A percentile compares a stretch with the other conserved stretches of the same genome.
Evolutionary conservation across 345 rosid species (phyloP).

Genomic region (Arabidopsis suecica): DNA sequence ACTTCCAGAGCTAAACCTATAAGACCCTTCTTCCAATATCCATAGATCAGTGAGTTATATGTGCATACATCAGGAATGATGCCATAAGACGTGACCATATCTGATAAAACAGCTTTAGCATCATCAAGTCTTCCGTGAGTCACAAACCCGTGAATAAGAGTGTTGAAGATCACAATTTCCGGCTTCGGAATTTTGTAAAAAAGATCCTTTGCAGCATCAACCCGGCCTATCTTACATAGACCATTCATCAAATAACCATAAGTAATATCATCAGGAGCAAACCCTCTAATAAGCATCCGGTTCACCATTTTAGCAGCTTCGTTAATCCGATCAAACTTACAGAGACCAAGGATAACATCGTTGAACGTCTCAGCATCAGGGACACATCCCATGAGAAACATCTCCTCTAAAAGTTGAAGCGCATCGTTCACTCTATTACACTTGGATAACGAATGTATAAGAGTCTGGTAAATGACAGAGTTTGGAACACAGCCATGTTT

Average conservation of each 20-base stretch:
- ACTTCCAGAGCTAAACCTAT: constrained; percentile 65
- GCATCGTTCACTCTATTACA: constrained; percentile 70
- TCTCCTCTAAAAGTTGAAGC: constrained; percentile 72
- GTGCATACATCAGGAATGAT: constrained; percentile 64
- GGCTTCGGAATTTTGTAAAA: constrained; percentile 54
- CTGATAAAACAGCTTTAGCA: constrained; percentile 58
- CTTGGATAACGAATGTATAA: constrained; percentile 76
- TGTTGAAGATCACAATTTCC: constrained; percentile 64
- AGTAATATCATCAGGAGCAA: constrained; percentile 65
- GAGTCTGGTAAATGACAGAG: constrained; percentile 73
- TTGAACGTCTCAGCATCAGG: constrained; percentile 89
- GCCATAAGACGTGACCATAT: constrained; percentile 48
- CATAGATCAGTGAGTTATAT: constrained; percentile 66
- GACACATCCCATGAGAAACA: constrained; percentile 81
- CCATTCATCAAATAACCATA: constrained; percentile 73
- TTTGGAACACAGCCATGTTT: constrained; percentile 87
- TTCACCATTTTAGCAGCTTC: constrained; percentile 77
- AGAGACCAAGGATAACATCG: constrained; percentile 69
- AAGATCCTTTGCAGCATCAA: constrained; percentile 76
- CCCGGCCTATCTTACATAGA: constrained; percentile 62
- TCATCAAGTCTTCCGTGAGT: constrained; percentile 63
- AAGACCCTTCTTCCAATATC: constrained; percentile 72
- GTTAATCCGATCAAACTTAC: constrained; percentile 65
- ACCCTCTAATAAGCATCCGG: constrained; percentile 79
- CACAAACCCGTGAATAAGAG: constrained; percentile 75